phyloP scores from a whole-genome alignment of 805 yeast genomes.

The Candida awuae region DNA sequence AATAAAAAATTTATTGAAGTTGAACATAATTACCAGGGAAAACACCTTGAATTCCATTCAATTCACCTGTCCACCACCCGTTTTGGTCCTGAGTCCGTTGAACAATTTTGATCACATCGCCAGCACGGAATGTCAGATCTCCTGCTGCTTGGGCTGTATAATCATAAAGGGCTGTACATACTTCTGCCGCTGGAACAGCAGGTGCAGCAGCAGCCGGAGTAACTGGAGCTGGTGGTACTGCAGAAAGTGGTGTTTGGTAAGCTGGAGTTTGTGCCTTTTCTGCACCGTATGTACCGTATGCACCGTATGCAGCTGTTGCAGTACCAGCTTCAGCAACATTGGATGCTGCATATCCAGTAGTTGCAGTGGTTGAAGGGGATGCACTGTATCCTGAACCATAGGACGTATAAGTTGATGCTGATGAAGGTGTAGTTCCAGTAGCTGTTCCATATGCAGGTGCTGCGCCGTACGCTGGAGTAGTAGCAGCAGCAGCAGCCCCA shows the following conservation, averaged over 20 bases:
- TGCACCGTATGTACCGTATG: conserved; percentile 2
- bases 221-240: conserved; percentile 7
- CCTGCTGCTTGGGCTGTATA: conserved; percentile 91
- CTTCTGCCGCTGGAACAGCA: conserved; percentile 35
- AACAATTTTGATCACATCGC: conserved; percentile 74
- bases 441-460: conserved; percentile 31
- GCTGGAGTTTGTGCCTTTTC: conserved; percentile 2
- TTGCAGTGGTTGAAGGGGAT: conserved; percentile 9
- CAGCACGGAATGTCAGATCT: conserved; percentile 81
- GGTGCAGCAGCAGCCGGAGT: conserved; percentile 12
- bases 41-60: conserved; percentile 79
- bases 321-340: conserved; percentile 29
- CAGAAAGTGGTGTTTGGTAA: conserved; percentile 3
- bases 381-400: conserved; percentile 13
- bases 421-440: conserved; percentile 12
- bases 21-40: conserved; percentile 97
- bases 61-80: conserved; percentile 97
- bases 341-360: conserved; percentile 16
- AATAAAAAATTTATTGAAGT: conserved; percentile 33
- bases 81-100: conserved; percentile 76
- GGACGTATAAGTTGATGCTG: conserved; percentile 17
- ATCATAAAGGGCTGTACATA: conserved; percentile 87
- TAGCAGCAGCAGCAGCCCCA: conserved; percentile 18
- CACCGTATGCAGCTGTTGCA: conserved; percentile 26
- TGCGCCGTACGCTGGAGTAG: conserved; percentile 25